Conservation (phyloP, 2,329 filamentous ascomycete genomes). For the Exophiala xenobiotica region DNA sequence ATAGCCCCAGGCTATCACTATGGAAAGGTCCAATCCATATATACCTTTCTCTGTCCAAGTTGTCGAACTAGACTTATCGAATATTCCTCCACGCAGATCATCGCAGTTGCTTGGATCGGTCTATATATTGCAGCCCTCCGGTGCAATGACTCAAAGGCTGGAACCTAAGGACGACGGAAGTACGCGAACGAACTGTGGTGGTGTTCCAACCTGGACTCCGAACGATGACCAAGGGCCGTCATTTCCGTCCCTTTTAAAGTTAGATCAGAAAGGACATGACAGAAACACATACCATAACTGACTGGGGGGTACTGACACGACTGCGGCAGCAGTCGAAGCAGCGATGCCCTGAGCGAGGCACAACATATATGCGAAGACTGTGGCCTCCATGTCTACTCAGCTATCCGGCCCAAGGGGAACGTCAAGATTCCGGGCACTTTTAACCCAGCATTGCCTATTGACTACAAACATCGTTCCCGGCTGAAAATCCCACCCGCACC, state of each 20-base stretch:
- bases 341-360: neutral
- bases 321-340: neutral
- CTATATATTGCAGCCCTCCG: neutral
- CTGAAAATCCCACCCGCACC: too few species aligned
- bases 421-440: neutral
- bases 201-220: neutral
- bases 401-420: neutral
- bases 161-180: neutral
- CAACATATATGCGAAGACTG: neutral
- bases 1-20: neutral
- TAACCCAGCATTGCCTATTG: too few species aligned
- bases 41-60: neutral
- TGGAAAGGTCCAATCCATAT: neutral
- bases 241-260: neutral
- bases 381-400: neutral
- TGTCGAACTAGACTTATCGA: neutral
- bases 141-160: neutral
- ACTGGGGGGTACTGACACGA: neutral
- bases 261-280: neutral
- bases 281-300: neutral
- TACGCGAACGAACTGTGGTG: neutral
- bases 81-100: neutral
- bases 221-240: neutral
- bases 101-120: neutral
- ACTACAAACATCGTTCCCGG: too few species aligned